Conservation (phyloP, 441 rosid species). For the Adansonia grandidieri region DNA sequence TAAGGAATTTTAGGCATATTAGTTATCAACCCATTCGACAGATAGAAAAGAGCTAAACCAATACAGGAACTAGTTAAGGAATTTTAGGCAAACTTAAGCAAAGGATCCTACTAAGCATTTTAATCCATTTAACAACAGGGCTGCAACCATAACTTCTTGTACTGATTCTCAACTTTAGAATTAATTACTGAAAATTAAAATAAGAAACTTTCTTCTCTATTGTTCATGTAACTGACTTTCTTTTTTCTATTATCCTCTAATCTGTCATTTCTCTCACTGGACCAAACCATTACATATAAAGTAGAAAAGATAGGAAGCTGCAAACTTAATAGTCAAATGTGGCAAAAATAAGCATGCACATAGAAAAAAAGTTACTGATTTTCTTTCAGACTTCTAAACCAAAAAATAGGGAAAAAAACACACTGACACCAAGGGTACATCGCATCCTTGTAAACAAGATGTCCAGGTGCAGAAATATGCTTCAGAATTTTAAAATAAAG, state of each 20-base stretch:
- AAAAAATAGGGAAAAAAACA: not conserved
- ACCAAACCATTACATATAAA: not conserved
- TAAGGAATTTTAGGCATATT: not conserved
- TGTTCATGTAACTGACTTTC: constrained; percentile 5
- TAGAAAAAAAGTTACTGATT: not conserved
- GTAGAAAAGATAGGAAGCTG: not conserved
- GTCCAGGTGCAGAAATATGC: not conserved
- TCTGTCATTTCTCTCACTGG: constrained; percentile 4
- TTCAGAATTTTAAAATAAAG: not conserved
- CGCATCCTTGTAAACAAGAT: not conserved
- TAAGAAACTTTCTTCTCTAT: not conserved
- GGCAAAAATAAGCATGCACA: not conserved
- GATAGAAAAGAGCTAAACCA: not conserved
- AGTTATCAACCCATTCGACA: not conserved
- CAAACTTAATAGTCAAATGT: not conserved
- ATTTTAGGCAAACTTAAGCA: not conserved
- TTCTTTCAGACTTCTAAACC: not conserved
- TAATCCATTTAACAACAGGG: not conserved
- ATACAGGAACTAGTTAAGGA: not conserved
- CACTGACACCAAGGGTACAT: not conserved
- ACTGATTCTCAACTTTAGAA: too few relatives aligned
- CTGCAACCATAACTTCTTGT: not conserved
- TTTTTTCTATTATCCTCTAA: not conserved
- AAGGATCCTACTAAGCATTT: not conserved
- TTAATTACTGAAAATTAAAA: too few relatives aligned